Base-by-base conservation (phyloP, 257 asterid species). In the Verbena officinalis region DNA sequence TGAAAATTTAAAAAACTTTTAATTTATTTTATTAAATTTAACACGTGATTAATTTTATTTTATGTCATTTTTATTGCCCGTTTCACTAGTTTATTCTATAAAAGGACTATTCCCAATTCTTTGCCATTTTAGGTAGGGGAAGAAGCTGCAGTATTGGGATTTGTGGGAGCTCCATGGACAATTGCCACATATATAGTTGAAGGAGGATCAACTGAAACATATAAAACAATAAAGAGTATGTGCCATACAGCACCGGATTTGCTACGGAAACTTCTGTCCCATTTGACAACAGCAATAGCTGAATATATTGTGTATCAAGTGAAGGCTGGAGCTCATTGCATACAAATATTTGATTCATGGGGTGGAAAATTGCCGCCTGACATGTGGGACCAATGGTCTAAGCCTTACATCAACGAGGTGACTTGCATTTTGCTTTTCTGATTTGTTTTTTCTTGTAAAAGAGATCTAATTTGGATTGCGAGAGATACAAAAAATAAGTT, bases 91-190 rank as follows among this genome's bases (percentile, higher is more conserved):
- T n/a, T 36, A 36, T 36, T 4, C 39, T 60, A 59, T 62, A 30
- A 33, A 45, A 55, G 16, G n/a, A 2, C 39, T 4, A 4, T 51
- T 44, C 62, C 31, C 40, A 31, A 57, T 66, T 43, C n/a, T 62
- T 75, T 5, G 46, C 12, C 38, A 51, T 43, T 71, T 62, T 72
- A 87, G 97, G 96, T 93, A 2, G 96, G 97, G 60, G 85, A 83
- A 40, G 74, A 80, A 57, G 95, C 97, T 75, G 99, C 99, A 20
- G 81, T 90, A 75, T 86, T 93, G 89, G 99, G 97, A 16, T 93
- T 93, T 74, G 97, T 93, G 17, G 97, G 99, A 63, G 97, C 96
- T 62, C 99, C 97, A 5, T 93, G 99, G 96, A 93, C 99, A 15
- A 90, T 93, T 75, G 99, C 95, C 43, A 93, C 99, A 9, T 90